Base-by-base conservation (phyloP, 2,329 filamentous ascomycete species). In the Colletotrichum plurivorum region DNA sequence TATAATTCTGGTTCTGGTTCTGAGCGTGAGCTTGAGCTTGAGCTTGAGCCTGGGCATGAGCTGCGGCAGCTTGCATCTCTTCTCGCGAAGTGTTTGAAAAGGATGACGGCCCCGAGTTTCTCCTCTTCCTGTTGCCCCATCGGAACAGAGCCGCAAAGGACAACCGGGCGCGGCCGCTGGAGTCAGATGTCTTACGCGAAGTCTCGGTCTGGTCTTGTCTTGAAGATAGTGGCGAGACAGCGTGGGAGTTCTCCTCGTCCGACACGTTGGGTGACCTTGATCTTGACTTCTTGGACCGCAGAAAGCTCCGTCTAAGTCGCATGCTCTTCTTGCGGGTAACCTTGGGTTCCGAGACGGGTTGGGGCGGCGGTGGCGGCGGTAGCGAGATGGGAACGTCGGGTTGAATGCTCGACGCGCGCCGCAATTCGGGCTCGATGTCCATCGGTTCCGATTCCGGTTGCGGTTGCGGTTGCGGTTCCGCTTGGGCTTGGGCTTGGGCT, bases 41-140 rank as follows among this genome's bases (percentile, higher is more conserved):
- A 15, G 71, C 71, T 56, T 71, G 48, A 49, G 68, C n/a, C 25
- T 72, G 67, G 20, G 59, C 59, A 7, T 61, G 20, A 5, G 66
- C 66, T 20, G 73, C 73, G 36, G 74, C 78, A 13, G 79, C 80
- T 55, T 84, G 81, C 85, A 97, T 95, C 16, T 95, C 97, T 76
- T 97, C 95, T 71, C 94, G 89, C 1, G 95, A 97, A 0, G 94
- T 93, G 75, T 97, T 97, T 5, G 94, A 94, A 77, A 97, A 96
- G n/a, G 95, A 94, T 0, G 93, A 92, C 4, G 92, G 86, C 77
- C 85, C 71, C 77, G 87, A 80, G 76, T 83, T 76, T 79, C 89
- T 80, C 82, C 87, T 84, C 78, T 84, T 85, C 84, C 88, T 84
- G 81, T 84, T 86, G 31, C 88, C 88, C 78, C 92, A 92, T 74